Base-by-base conservation (phyloP, 345 rosid genomes). In the Populus nigra region DNA sequence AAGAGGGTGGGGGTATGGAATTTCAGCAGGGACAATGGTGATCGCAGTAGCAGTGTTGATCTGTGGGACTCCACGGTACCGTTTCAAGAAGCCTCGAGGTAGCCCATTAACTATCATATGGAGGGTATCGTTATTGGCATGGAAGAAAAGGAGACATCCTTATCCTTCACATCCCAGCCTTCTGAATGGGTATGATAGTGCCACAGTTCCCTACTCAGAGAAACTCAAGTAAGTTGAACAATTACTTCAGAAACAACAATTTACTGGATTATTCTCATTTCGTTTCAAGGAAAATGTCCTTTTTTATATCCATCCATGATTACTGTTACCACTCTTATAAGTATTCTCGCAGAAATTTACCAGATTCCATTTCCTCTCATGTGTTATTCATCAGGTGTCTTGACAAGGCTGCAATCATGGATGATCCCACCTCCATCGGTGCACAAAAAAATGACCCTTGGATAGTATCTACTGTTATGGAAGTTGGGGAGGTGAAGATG, bases 1-100 rank as follows among this genome's bases (percentile, higher is more conserved):
- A 70, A 88, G 98, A 88, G 97, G 97, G 20, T 90, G 94, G 93
- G 98, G 97, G 5, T 94, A 94, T 74, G 98, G 98, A 8, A 88
- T 91, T 66, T 90, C 97, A 0, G 97, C 97, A 5, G 97, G 84
- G 66, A 88, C 98, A 23, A 90, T 94, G 94, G 87, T 87, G 62
- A 68, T 92, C 10, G 97, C 92, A 0, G 92, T 90, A 1, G 81
- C 77, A 5, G 81, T 92, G 29, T 78, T 94, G 81, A 84, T 94
- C 4, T 36, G 79, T 2, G 98, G 97, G 33, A 94, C 90, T 5
- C 82, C 57, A 33, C 66, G 68, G 85, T 94, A 94, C 85, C 90
- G 98, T 69, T 91, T 83, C 84, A 91, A 79, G 88, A 89, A 84
- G 83, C 92, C 97, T 69, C 85, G 75, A 81, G 98, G 97, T 4